A percentile compares a stretch with the other conserved stretches of the same genome.
These are phyloP conservation scores for Chaetomium strumarium DNA, from an alignment of 2,329 filamentous ascomycete species.

Conservation along the genomic window DNA sequence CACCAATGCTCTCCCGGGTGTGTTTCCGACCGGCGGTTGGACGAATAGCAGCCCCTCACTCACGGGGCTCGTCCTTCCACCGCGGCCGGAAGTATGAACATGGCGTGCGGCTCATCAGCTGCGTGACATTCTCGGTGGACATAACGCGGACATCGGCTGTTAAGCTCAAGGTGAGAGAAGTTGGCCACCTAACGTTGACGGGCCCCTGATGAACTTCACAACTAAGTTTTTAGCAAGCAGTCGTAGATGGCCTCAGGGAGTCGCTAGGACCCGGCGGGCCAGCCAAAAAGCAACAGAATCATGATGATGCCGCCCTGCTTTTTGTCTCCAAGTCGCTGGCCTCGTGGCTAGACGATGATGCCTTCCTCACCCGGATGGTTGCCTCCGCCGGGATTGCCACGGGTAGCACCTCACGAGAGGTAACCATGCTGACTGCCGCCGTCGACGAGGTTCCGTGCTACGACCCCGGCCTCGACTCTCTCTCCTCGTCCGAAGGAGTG, in stretches of 20 bases:
- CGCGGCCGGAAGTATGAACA: not conserved
- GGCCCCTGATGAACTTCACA: not conserved
- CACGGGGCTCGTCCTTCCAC: not conserved
- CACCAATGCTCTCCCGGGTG: not conserved
- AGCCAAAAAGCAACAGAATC: not conserved
- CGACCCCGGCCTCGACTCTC: slow-evolving; percentile 30
- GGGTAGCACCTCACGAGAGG: too few relatives aligned
- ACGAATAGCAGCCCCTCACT: not conserved
- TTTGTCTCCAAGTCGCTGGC: slow-evolving; percentile 45
- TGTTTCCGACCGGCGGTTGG: not conserved
- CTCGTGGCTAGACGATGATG: slow-evolving; percentile 40
- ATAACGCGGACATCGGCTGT: not conserved
- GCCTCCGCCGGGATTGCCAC: slow-evolving; percentile 3
- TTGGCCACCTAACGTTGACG: too few relatives aligned
- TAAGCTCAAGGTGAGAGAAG: slow-evolving; percentile 12
- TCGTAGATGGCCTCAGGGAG: slow-evolving; percentile 2
- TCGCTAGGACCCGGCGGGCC: not conserved
- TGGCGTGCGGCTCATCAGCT: not conserved
- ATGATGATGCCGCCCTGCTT: slow-evolving; percentile 39
- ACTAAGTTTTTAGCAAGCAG: slow-evolving; percentile 10
- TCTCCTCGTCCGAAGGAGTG: slow-evolving; percentile 32
- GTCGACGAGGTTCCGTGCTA: slow-evolving; percentile 47
- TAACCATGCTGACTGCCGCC: slow-evolving; percentile 49
- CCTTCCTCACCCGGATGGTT: slow-evolving; percentile 33
- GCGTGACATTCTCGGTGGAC: slow-evolving; percentile 7